Evolutionary conservation across 1,284 basidiomycete genomes (phyloP).

Genomic region (Ustilago sp.): DNA sequence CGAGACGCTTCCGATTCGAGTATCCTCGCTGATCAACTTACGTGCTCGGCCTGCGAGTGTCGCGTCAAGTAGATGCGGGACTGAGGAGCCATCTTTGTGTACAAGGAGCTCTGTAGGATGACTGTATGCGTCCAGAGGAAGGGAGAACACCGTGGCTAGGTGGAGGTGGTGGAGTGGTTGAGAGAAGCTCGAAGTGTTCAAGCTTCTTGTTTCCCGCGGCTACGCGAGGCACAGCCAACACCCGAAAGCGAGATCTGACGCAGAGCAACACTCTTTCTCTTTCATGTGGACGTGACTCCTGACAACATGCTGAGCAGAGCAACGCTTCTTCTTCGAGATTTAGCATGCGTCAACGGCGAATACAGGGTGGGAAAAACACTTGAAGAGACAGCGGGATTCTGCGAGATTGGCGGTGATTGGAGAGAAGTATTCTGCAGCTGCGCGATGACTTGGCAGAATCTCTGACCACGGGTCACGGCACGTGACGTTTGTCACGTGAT

Average conservation of each 20-base stretch:
- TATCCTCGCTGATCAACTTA: conserved; percentile 26
- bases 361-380: no score
- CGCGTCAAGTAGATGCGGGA: conserved; percentile 59
- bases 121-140: conserved; percentile 2
- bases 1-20: neutral
- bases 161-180: neutral
- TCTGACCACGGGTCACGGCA: no score
- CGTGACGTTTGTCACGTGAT: no score
- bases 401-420: no score
- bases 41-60: conserved; percentile 64
- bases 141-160: neutral
- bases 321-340: neutral
- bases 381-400: no score
- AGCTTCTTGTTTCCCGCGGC: conserved; percentile 7
- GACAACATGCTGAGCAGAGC: conserved; percentile 1
- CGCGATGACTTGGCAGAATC: no score
- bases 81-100: conserved; percentile 42
- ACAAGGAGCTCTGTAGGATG: neutral
- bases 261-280: neutral
- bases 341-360: conserved; percentile 4
- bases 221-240: conserved; percentile 1
- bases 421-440: no score
- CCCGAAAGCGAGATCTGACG: neutral
- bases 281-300: neutral
- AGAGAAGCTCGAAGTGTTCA: neutral